phyloP scores from a whole-genome alignment of 805 yeast species.

The Ogataea pilisensis region DNA sequence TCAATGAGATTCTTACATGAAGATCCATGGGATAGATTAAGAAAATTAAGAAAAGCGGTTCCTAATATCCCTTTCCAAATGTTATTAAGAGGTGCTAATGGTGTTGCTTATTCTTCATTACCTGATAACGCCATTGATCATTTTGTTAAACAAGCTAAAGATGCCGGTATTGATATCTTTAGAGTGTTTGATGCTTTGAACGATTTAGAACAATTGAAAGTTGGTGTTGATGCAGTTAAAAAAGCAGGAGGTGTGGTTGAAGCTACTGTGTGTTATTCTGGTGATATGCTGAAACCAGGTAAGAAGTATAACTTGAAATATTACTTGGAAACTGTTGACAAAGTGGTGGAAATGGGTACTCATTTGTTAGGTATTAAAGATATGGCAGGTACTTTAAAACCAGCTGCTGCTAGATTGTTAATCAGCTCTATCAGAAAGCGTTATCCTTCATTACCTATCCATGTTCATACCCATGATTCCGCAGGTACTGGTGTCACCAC shows the following conservation, averaged over 20 bases:
- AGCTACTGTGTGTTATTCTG: conserved; percentile 97
- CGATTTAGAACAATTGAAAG: conserved; percentile 93
- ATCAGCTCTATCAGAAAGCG: conserved; percentile 76
- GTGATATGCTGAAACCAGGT: conserved; percentile 95
- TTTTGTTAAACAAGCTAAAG: conserved; percentile 91
- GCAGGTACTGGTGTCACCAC: conserved; percentile 99
- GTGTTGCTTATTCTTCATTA: conserved; percentile 95
- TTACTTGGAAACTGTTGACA: conserved; percentile 76
- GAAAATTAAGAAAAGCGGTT: conserved; percentile 80
- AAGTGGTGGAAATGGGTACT: conserved; percentile 90
- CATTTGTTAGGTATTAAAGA: conserved; percentile 97
- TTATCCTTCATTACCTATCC: conserved; percentile 94
- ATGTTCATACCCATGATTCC: conserved; percentile 98
- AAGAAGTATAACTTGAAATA: conserved; percentile 94
- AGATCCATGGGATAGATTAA: conserved; percentile 97
- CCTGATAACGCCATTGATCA: conserved; percentile 99
- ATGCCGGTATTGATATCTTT: conserved; percentile 94
- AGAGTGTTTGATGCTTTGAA: conserved; percentile 97
- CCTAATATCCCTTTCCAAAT: conserved; percentile 99
- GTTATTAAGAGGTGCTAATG: conserved; percentile 99
- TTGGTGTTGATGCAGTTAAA: conserved; percentile 96
- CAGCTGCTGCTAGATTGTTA: conserved; percentile 82
- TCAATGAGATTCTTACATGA: conserved; percentile 98
- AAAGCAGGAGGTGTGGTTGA: conserved; percentile 99
- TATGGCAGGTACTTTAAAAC: conserved; percentile 99